Base-by-base conservation (phyloP, 495 filamentous ascomycete genomes). In the Aspergillus saccharolyticus region DNA sequence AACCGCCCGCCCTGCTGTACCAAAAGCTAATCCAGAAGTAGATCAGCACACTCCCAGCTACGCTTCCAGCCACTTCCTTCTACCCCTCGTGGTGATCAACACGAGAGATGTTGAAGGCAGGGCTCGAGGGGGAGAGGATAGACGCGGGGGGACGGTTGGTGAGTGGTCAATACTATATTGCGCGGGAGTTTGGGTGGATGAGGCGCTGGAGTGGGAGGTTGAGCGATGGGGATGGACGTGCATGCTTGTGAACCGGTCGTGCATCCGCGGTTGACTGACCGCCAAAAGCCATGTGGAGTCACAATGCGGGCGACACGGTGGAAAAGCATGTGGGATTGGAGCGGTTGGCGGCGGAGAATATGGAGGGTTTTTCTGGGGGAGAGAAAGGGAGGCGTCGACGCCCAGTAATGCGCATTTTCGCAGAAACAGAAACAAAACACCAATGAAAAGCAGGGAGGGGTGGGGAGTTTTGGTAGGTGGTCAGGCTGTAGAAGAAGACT, bases 241-340 rank as follows among this genome's bases (percentile, higher is more conserved):
- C 84, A 89, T 67, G 80, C 74, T 5, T 62, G 78, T 18, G 87
- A 90, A 52, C 70, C 69, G 4, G 48, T 60, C 44, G 67, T 74
- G n/a, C 68, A 68, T 50, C 71, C 83, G 15, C 63, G 78, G 24
- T 66, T 89, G 55, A 70, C 60, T 33, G 77, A 85, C 72, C 59
- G 62, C 53, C 75, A 75, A n/a, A n/a, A 54, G 87, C 86, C 1
- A 81, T 85, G 59, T 80, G 86, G 52, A 78, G 79, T 18, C 87
- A 90, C 67, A 89, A 88, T 65, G 89, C 87, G 8, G 87, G 88
- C 10, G 86, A 83, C 4, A 85, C 84, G 18, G 68, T 90, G 33
- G 86, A 90, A 70, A 86, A 84, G 52, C 84, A 88, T 61, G 72
- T 82, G 47, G 86, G 85, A 6, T 90, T 90, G 65, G 88, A 92